Conservation (phyloP, 176 grass and related monocot species). For the Musa beccarii region DNA sequence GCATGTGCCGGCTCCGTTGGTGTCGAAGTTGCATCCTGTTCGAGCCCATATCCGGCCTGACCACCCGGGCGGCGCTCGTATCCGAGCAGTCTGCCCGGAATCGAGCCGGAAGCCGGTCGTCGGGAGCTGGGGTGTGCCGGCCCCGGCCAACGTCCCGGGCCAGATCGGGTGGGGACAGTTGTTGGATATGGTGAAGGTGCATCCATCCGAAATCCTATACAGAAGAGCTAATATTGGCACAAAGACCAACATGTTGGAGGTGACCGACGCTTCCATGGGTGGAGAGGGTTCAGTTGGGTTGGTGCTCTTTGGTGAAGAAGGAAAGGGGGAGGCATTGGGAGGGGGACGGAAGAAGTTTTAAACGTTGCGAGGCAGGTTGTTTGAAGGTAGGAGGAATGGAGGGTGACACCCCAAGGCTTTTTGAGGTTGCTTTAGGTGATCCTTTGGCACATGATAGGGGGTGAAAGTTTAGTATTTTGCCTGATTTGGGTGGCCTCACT, state of each 20-base stretch:
- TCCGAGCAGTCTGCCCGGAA: slow-evolving; percentile 36
- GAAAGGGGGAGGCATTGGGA: slow-evolving; percentile 25
- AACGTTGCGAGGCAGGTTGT: slow-evolving; percentile 16
- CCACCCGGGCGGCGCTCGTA: slow-evolving; percentile 57
- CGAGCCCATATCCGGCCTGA: slow-evolving; percentile 77
- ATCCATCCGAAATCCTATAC: slow-evolving; percentile 29
- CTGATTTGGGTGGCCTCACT: slow-evolving; percentile 39
- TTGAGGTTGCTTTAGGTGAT: slow-evolving; percentile 23
- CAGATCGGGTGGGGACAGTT: slow-evolving; percentile 72
- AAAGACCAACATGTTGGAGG: slow-evolving; percentile 19
- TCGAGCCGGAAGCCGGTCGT: slow-evolving; percentile 75
- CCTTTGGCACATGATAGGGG: slow-evolving; percentile 1
- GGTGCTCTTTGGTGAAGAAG: not conserved
- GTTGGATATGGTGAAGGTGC: slow-evolving; percentile 65
- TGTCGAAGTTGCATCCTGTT: slow-evolving; percentile 61
- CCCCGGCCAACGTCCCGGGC: slow-evolving; percentile 69
- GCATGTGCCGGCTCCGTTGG: slow-evolving; percentile 38
- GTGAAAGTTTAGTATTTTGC: slow-evolving; percentile 45
- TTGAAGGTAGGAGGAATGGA: not conserved
- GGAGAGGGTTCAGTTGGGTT: not conserved
- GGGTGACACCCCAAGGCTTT: slow-evolving; percentile 27
- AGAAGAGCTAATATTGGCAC: slow-evolving; percentile 16
- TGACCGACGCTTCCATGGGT: slow-evolving; percentile 29
- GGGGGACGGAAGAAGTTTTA: slow-evolving; percentile 21
- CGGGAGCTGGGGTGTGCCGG: slow-evolving; percentile 59